Conservation (phyloP, 441 rosid species). For the Viola pubescens region DNA sequence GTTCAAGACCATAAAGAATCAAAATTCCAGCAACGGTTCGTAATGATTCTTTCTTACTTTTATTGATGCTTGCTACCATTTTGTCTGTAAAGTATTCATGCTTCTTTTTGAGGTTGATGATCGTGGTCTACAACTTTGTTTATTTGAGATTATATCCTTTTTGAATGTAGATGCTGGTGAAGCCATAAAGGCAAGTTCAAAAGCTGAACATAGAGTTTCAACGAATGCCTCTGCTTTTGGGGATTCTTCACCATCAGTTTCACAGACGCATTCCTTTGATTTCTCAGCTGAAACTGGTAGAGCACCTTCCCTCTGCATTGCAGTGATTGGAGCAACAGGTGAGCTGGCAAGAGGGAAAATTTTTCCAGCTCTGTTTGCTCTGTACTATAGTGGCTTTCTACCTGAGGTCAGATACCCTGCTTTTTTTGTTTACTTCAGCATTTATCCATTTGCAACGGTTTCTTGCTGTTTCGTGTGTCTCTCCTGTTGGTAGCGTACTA, state of each 20-base stretch:
- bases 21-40: conserved; percentile 27
- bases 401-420: conserved; percentile 42
- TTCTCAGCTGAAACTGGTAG: conserved; percentile 19
- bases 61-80: not conserved
- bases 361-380: conserved; percentile 76
- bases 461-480: not conserved
- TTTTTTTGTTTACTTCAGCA: conserved; percentile 11
- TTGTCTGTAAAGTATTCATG: not conserved
- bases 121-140: not conserved
- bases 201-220: conserved; percentile 15
- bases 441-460: not conserved
- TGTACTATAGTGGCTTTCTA: conserved; percentile 69
- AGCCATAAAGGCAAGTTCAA: conserved; percentile 15
- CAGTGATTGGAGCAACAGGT: conserved; percentile 76
- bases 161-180: conserved; percentile 22
- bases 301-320: conserved; percentile 59
- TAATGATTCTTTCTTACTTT: not conserved
- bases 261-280: conserved; percentile 20
- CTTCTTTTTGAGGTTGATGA: not conserved
- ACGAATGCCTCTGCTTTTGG: conserved; percentile 3
- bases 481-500: no score
- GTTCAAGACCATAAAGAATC: conserved; percentile 28
- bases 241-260: conserved; percentile 18
- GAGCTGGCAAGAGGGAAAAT: conserved; percentile 60
- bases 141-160: not conserved